Evolutionary conservation across 2,329 filamentous ascomycete species (phyloP), one percentile per base, ranked within the genome.

Genomic region (Macrophomina tecta): DNA sequence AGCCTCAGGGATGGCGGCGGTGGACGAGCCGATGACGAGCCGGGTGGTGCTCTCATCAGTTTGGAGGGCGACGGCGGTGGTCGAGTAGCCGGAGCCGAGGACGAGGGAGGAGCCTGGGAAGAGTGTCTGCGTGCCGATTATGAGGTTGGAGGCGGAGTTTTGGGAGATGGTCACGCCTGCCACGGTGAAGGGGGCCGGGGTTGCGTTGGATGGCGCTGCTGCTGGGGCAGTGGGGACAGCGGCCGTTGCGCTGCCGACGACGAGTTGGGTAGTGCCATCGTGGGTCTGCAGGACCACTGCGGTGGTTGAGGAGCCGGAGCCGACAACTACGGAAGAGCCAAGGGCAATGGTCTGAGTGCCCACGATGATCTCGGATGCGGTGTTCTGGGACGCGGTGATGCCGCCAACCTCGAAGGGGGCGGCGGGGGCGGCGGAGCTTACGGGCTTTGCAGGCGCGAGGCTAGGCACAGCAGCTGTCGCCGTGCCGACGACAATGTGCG

Each of bases 51-150:
- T 34, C 48, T 28, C 12, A 0, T 14, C 6, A 4, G 62, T 64
- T 23, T 64, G 38, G 8, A 65, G 63, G 30, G 67, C 72, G 14
- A 77, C 56, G 30, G 72, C 69, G 0, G 74, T 76, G 0, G 70
- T 68, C 14, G 68, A 55, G 28, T 69, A 52, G 14, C 71, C 72
- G 4, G 67, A 67, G 12, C 73, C 72, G 9, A 77, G 40, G 4
- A 68, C 70, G 7, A 73, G 75, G 0, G 74, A 74, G 3, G 76
- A 67, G 30, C 75, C 75, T 30, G 70, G 71, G 5, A 73, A 72
- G 14, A 77, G 71, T 0, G 63, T 58, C 23, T 49, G 52, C 42
- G 42, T 55, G 14, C 36, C 42, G 42, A 51, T n/a, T 12, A 60
- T 23, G 30, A 58, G 16, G 6, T 28, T 11, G 23, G 53, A 58